These are phyloP conservation scores for Myochromella boudieri DNA, from an alignment of 768 basidiomycete species.

Conservation along the genomic window DNA sequence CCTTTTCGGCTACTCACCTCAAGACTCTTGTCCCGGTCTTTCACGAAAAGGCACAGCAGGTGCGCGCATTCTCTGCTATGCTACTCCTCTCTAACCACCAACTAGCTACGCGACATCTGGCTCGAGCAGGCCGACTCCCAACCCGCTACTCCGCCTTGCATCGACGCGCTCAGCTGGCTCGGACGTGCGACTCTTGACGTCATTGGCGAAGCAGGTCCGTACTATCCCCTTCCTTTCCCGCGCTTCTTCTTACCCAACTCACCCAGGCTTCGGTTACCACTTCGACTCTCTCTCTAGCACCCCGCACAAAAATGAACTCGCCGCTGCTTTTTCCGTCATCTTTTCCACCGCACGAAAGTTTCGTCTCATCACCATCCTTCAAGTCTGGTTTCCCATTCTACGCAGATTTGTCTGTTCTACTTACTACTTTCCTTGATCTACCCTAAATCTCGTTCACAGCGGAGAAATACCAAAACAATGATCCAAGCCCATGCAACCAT, in stretches of 20 bases:
- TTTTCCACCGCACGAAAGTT: constrained; percentile 55
- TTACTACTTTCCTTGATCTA: background rate
- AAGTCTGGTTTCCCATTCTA: constrained; percentile 58
- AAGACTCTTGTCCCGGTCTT: constrained; percentile 56
- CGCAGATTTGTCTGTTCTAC: constrained; percentile 50
- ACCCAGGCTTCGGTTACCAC: constrained; percentile 56
- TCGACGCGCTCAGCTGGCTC: constrained; percentile 58
- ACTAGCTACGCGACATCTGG: constrained; percentile 49
- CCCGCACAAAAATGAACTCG: constrained; percentile 48
- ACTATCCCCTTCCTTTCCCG: no score
- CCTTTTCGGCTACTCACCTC: constrained; percentile 34
- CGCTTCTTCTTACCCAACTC: no score
- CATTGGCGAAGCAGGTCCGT: constrained; percentile 61
- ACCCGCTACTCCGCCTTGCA: constrained; percentile 18
- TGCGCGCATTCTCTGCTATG: constrained; percentile 27
- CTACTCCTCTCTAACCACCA: background rate
- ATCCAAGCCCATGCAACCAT: constrained; percentile 44
- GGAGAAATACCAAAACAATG: constrained; percentile 44
- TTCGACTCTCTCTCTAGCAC: constrained; percentile 49
- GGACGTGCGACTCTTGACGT: constrained; percentile 63
- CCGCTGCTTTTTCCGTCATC: constrained; percentile 53
- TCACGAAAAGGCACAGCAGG: constrained; percentile 54
- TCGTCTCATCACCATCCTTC: constrained; percentile 50
- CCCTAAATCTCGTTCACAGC: constrained; percentile 27
- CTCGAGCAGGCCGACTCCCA: constrained; percentile 26